phyloP scores from a whole-genome alignment of 768 basidiomycete genomes.

The Myochromella boudieri region DNA sequence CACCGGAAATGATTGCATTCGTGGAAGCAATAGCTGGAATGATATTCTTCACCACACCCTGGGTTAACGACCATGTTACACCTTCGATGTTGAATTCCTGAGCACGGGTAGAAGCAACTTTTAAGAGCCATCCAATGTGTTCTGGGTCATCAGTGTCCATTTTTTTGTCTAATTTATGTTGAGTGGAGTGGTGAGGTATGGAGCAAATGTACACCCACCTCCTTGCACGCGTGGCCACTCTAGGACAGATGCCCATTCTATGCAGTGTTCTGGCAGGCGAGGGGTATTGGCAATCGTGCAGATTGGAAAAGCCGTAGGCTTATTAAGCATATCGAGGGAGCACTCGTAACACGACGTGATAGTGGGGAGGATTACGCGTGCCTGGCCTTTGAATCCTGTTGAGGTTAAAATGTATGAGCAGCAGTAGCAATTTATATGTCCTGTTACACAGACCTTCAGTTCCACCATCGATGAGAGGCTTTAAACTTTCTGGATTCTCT shows the following conservation, averaged over 20 bases:
- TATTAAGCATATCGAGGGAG: constrained; percentile 97
- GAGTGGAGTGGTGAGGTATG: neutral
- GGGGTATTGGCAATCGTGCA: constrained; percentile 99
- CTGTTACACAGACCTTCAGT: constrained; percentile 84
- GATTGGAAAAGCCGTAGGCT: constrained; percentile 94
- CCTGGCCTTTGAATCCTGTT: constrained; percentile 96
- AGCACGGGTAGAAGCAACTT: constrained; percentile 77
- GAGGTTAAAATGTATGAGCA: constrained; percentile 1
- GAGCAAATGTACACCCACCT: constrained; percentile 45
- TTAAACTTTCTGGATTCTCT: constrained; percentile 90
- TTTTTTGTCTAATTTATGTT: constrained; percentile 71
- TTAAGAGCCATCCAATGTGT: constrained; percentile 92
- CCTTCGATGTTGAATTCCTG: constrained; percentile 97
- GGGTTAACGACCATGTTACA: constrained; percentile 95
- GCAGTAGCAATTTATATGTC: neutral
- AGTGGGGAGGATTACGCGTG: constrained; percentile 93
- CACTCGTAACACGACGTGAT: constrained; percentile 98
- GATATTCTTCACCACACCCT: constrained; percentile 99
- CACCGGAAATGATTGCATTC: constrained; percentile 96
- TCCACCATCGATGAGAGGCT: constrained; percentile 97
- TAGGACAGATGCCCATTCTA: constrained; percentile 98
- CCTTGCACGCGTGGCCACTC: constrained; percentile 96
- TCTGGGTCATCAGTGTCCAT: constrained; percentile 97
- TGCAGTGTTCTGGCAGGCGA: constrained; percentile 96
- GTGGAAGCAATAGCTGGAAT: constrained; percentile 99